Evolutionary conservation across 1,284 basidiomycete genomes (phyloP).

Genomic region (Microbotryum intermedium): DNA sequence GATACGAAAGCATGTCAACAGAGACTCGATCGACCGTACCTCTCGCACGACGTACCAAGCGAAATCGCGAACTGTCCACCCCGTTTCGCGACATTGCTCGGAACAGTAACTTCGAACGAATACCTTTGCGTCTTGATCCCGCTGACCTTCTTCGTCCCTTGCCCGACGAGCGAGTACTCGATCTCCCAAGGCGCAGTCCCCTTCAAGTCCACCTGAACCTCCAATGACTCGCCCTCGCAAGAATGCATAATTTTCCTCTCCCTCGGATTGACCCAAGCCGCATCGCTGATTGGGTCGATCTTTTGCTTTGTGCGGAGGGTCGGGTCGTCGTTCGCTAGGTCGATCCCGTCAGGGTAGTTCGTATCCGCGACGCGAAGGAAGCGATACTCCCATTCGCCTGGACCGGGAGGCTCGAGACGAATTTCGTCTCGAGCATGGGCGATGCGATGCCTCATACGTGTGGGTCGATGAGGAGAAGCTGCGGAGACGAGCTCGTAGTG

Average conservation of each 20-base stretch:
- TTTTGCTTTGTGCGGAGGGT: constrained; percentile 60
- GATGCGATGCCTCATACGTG: constrained; percentile 47
- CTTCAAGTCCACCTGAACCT: constrained; percentile 65
- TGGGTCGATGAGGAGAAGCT: constrained; percentile 40
- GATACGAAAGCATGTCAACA: neutral
- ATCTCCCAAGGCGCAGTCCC: constrained; percentile 83
- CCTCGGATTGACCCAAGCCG: constrained; percentile 53
- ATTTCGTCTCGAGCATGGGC: constrained; percentile 69
- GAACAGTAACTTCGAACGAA: constrained; percentile 38
- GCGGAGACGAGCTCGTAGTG: constrained; percentile 51
- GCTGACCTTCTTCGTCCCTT: constrained; percentile 40
- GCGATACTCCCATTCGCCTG: constrained; percentile 80
- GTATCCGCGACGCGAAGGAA: constrained; percentile 73
- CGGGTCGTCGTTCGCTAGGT: constrained; percentile 46
- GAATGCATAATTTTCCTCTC: constrained; percentile 43
- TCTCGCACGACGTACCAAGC: constrained; percentile 9
- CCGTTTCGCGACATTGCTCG: constrained; percentile 49
- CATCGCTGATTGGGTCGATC: constrained; percentile 77
- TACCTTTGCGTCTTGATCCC: constrained; percentile 34
- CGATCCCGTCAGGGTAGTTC: constrained; percentile 62
- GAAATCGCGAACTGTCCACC: constrained; percentile 69
- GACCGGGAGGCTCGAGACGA: constrained; percentile 71
- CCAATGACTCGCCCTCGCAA: constrained; percentile 64
- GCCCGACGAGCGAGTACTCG: constrained; percentile 65
- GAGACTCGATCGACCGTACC: neutral